Base-by-base conservation (phyloP, 768 basidiomycete genomes). In the Mycena crocata region DNA sequence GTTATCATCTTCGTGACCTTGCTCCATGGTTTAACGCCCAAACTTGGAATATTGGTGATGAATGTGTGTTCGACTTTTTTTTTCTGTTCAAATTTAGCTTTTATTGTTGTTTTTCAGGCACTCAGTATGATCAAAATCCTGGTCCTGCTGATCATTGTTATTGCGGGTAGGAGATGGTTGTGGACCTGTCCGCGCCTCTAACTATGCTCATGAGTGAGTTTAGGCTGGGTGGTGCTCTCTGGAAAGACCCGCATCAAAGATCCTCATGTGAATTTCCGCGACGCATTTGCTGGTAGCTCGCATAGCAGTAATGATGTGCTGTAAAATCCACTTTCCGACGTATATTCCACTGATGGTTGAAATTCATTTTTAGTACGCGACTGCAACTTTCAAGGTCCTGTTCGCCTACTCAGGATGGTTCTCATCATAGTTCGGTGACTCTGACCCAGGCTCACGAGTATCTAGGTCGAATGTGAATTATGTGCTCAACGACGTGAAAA, bases 311-410 rank as follows among this genome's bases (percentile, higher is more conserved):
- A 76, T 48, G 75, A 77, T 49, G 77, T 78, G 32, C 50, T 37
- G 65, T 15, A 15, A 17, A 19, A 30, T 23, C 19, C 2, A 39
- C 21, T 15, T 2, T 57, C 32, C 12, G 15, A 35, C 10, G 28
- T 37, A 19, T 31, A n/a, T 24, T 19, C 5, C 28, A 79, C 82
- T 56, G 78, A 83, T 60, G 21, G 50, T 44, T n/a, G 2, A 30
- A 14, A n/a, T n/a, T n/a, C n/a, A n/a, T 42, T 9, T 26, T 23
- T 56, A 88, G 87, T 90, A 88, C 60, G 88, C 87, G 1, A 87
- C 87, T 0, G 88, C 86, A 3, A 87, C 82, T 0, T 87, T 87
- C 82, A 88, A 89, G 66, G 86, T 89, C 28, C 75, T 89, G 37
- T 75, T 77, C 46, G 75, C 78, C 9, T 77, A 79, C 58, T 37